Conservation (phyloP, 495 filamentous ascomycete genomes). For the Penicillium antarcticum region DNA sequence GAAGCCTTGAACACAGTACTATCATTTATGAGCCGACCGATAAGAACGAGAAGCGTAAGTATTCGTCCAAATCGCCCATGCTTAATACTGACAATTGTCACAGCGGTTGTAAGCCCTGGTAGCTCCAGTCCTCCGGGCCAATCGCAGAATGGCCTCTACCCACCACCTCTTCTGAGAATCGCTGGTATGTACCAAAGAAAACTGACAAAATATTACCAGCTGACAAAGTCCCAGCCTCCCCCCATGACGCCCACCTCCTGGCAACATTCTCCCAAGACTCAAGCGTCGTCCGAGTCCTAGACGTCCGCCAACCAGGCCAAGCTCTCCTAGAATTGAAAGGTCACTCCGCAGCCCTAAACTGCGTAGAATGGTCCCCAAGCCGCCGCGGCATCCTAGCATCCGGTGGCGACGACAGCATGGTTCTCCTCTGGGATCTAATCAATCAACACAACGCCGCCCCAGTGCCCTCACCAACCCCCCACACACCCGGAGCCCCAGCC, state of each 20-base stretch:
- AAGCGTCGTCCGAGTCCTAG: constrained; percentile 88
- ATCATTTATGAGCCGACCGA: constrained; percentile 98
- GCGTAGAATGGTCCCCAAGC: constrained; percentile 91
- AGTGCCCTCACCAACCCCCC: constrained; percentile 29
- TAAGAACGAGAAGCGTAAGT: constrained; percentile 78
- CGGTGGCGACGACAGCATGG: constrained; percentile 86
- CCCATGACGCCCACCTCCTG: constrained; percentile 91
- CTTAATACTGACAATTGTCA: not conserved
- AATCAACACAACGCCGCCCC: constrained; percentile 60
- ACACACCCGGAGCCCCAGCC: constrained; percentile 31
- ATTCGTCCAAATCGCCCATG: not conserved
- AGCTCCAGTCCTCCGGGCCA: constrained; percentile 61
- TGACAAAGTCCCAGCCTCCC: constrained; percentile 59
- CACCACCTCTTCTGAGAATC: constrained; percentile 81
- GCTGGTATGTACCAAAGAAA: constrained; percentile 48
- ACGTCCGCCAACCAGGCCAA: constrained; percentile 94
- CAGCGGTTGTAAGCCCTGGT: constrained; percentile 46
- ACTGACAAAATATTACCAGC: not conserved
- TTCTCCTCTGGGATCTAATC: constrained; percentile 90
- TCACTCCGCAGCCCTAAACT: constrained; percentile 82
- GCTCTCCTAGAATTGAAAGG: constrained; percentile 91
- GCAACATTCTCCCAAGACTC: constrained; percentile 96
- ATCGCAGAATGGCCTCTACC: constrained; percentile 73
- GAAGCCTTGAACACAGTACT: constrained; percentile 95
- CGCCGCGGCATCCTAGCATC: constrained; percentile 86